phyloP scores from a whole-genome alignment of 1,284 basidiomycete genomes.

The Coriolopsis trogii region DNA sequence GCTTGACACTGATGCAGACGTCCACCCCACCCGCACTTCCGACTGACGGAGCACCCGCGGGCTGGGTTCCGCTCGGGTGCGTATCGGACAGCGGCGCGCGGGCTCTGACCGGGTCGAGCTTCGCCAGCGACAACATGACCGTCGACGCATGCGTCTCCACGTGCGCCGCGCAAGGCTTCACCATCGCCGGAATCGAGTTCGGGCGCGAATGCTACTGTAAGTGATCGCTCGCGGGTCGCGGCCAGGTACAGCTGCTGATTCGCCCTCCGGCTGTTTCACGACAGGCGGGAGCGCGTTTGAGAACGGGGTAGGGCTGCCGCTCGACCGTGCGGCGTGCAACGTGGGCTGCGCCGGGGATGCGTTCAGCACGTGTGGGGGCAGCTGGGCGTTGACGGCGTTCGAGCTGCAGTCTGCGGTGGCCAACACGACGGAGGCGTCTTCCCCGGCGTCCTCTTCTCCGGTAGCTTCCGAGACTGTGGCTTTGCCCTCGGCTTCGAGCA shows the following conservation, averaged over 20 bases:
- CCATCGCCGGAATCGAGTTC: conserved; percentile 30
- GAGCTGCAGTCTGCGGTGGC: not conserved
- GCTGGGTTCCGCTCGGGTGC: conserved; percentile 22
- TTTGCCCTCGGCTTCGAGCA: too few relatives aligned
- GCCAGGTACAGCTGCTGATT: not conserved
- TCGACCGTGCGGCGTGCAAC: conserved; percentile 18
- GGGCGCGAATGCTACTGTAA: conserved; percentile 32
- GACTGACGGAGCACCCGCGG: conserved; percentile 3
- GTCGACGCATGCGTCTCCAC: conserved; percentile 15
- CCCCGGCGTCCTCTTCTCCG: not conserved
- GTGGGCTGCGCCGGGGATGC: conserved; percentile 22
- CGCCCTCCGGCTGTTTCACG: too few relatives aligned
- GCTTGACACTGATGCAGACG: conserved; percentile 26
- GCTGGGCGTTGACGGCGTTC: conserved; percentile 26
- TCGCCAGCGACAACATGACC: conserved; percentile 20
- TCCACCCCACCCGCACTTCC: conserved; percentile 16
- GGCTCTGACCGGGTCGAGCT: conserved; percentile 19
- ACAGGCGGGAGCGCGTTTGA: conserved; percentile 24
- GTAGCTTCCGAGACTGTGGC: too few relatives aligned
- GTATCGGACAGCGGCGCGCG: conserved; percentile 20
- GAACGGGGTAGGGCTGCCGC: conserved; percentile 18
- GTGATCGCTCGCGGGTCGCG: not conserved
- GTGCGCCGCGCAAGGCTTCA: conserved; percentile 25
- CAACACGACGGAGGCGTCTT: not conserved
- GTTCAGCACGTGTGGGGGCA: conserved; percentile 24